phyloP scores from a whole-genome alignment of 2,329 filamentous ascomycete species.

The Stemphylium lycopersici region DNA sequence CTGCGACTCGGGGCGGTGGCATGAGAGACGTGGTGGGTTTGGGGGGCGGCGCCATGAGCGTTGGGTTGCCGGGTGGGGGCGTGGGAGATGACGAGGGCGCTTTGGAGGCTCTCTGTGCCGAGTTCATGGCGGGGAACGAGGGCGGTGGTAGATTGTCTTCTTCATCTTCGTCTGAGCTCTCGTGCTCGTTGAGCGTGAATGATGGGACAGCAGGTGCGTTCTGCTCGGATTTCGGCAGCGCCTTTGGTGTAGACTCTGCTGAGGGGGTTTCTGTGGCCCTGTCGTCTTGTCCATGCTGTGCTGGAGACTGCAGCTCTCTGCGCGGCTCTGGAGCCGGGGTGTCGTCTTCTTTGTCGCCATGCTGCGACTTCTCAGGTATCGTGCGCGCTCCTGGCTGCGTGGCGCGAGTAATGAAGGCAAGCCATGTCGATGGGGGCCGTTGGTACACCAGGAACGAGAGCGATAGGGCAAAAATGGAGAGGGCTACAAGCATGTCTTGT shows the following conservation, averaged over 20 bases:
- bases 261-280: constrained; percentile 19
- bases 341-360: constrained; percentile 13
- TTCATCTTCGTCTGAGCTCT: constrained; percentile 38
- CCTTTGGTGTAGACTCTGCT: constrained; percentile 43
- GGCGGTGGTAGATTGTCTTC: constrained; percentile 48
- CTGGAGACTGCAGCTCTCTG: constrained; percentile 20
- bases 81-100: constrained; percentile 13
- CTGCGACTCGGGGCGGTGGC: constrained; percentile 45
- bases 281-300: constrained; percentile 6
- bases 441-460: constrained; percentile 46
- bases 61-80: constrained; percentile 25
- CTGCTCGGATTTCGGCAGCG: constrained; percentile 19
- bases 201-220: constrained; percentile 36
- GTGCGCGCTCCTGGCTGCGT: constrained; percentile 15
- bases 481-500: constrained; percentile 47
- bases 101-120: constrained; percentile 52
- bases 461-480: constrained; percentile 47
- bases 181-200: constrained; percentile 47
- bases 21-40: constrained; percentile 39
- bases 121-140: constrained; percentile 55
- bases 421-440: constrained; percentile 47
- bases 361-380: constrained; percentile 24
- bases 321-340: constrained; percentile 20
- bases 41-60: constrained; percentile 46
- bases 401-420: constrained; percentile 22